These are phyloP conservation scores for Paraleonurus japonicus DNA, from an alignment of 257 asterid genomes.

Conservation along the genomic window DNA sequence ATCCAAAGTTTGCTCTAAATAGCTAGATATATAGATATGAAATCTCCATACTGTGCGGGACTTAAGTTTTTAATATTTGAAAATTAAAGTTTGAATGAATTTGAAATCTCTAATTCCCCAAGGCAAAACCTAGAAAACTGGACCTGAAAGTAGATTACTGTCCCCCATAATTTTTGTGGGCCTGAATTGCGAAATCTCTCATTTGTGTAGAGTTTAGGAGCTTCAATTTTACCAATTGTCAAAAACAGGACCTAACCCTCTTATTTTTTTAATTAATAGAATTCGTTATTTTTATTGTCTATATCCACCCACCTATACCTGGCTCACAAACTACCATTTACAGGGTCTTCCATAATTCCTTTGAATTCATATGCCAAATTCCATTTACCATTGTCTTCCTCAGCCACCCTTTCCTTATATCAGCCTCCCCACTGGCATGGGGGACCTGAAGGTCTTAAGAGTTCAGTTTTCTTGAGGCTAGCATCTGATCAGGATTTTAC, in stretches of 20 bases:
- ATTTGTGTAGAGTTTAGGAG: not conserved
- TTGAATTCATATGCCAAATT: too few species aligned
- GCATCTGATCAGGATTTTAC: not conserved
- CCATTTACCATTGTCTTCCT: not conserved
- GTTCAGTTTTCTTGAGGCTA: not conserved
- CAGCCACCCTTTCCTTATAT: not conserved
- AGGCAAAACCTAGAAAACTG: not conserved
- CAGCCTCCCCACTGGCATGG: not conserved
- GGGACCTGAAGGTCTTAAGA: not conserved
- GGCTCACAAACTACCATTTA: too few species aligned
- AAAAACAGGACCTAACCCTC: too few species aligned
- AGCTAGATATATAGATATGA: not conserved
- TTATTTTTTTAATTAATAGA: too few species aligned
- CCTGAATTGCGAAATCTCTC: slow-evolving; percentile 1
- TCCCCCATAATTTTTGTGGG: not conserved
- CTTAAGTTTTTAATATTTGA: not conserved
- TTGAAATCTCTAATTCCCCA: not conserved
- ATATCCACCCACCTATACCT: too few species aligned
- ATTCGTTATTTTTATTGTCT: too few species aligned
- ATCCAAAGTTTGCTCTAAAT: not conserved
- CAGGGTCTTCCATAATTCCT: too few species aligned
- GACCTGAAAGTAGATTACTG: not conserved
- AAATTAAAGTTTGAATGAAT: not conserved
- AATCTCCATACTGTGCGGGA: not conserved
- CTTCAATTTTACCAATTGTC: not conserved